Conservation (phyloP, 257 asterid species). For the Nicotiana obtusifolia region DNA sequence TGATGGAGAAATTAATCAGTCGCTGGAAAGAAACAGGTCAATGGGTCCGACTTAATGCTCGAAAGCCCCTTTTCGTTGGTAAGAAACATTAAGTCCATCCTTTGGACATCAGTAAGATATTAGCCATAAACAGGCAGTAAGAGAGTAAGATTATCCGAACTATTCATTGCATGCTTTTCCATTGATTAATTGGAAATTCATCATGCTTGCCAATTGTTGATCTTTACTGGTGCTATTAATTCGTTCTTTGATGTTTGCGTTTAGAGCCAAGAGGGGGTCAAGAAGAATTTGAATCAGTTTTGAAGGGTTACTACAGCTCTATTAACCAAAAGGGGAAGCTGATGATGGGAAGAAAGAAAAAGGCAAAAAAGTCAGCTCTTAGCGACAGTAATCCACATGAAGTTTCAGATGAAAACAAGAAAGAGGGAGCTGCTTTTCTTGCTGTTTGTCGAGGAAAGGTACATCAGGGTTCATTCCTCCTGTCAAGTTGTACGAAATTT, state of each 20-base stretch:
- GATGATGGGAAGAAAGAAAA: slow-evolving; percentile 46
- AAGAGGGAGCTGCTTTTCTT: slow-evolving; percentile 81
- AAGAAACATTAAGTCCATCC: slow-evolving; percentile 23
- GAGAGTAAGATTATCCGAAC: not conserved
- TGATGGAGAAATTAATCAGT: slow-evolving; percentile 71
- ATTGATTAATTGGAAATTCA: not conserved
- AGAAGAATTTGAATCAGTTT: slow-evolving; percentile 62
- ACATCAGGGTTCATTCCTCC: slow-evolving; percentile 9
- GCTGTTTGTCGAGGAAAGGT: slow-evolving; percentile 99
- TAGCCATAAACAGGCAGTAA: not conserved
- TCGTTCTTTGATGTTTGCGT: slow-evolving; percentile 10
- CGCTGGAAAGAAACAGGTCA: slow-evolving; percentile 96
- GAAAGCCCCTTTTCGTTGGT: slow-evolving; percentile 79
- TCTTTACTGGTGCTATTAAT: not conserved
- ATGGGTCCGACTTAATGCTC: slow-evolving; percentile 80
- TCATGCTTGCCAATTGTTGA: not conserved
- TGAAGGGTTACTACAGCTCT: slow-evolving; percentile 59
- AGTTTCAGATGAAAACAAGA: slow-evolving; percentile 32
- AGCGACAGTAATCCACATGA: slow-evolving; percentile 29
- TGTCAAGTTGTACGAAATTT: not conserved
- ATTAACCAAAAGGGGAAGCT: slow-evolving; percentile 42
- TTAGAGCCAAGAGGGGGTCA: slow-evolving; percentile 92
- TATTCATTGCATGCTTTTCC: not conserved
- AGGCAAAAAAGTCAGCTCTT: slow-evolving; percentile 47
- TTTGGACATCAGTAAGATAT: slow-evolving; percentile 5